Evolutionary conservation across 2,329 filamentous ascomycete genomes (phyloP).

Genomic region (Amesomyces nigricolor): DNA sequence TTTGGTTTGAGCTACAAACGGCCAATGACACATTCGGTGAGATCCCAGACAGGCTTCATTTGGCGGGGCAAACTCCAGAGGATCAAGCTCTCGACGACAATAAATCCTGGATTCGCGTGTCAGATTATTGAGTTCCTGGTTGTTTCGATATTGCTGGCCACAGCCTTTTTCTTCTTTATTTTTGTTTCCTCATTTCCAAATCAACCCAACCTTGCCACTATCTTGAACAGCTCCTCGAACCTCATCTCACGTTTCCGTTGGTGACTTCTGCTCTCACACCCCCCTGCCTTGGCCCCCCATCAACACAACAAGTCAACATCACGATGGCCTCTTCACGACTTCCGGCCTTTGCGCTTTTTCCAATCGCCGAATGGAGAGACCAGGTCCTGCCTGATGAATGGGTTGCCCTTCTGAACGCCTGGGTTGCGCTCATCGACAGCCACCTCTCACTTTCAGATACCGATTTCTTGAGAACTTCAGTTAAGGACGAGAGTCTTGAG

Average conservation of each 20-base stretch:
- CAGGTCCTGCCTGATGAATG: slow-evolving; percentile 66
- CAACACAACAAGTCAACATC: not conserved
- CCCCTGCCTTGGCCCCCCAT: not conserved
- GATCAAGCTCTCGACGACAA: not conserved
- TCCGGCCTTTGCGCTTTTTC: slow-evolving; percentile 73
- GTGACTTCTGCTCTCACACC: not conserved
- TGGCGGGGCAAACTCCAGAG: slow-evolving; percentile 4
- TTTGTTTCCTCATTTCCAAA: too few relatives aligned
- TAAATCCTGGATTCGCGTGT: too few relatives aligned
- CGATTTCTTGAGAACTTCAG: slow-evolving; percentile 47
- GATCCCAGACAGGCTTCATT: not conserved
- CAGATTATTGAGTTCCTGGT: too few relatives aligned
- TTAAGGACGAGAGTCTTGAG: slow-evolving; percentile 53
- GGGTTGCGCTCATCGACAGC: slow-evolving; percentile 61
- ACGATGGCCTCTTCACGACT: slow-evolving; percentile 33
- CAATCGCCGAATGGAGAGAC: slow-evolving; percentile 59
- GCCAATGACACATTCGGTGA: slow-evolving; percentile 40
- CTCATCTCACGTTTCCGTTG: not conserved
- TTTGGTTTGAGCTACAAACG: not conserved
- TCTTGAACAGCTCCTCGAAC: too few relatives aligned
- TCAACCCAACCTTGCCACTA: too few relatives aligned
- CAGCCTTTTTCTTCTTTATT: too few relatives aligned
- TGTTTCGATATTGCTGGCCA: too few relatives aligned
- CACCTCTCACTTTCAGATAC: slow-evolving; percentile 55
- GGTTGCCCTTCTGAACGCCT: slow-evolving; percentile 70